Conservation (phyloP, 2,329 filamentous ascomycete genomes). For the Talaromyces sp. region DNA sequence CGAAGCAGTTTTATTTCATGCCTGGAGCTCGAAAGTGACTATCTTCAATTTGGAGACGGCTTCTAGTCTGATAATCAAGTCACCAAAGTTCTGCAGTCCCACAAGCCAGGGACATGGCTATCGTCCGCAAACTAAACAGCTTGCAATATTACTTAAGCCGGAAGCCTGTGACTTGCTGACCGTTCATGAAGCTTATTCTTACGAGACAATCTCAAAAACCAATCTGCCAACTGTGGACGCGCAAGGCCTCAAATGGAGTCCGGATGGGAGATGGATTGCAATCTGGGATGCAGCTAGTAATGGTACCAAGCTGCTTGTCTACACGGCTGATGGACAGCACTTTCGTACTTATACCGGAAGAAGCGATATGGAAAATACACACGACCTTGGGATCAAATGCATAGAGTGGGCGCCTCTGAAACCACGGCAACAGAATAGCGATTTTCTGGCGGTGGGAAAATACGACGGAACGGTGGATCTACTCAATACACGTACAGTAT, state of each 20-base stretch:
- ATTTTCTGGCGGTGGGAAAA: constrained; percentile 49
- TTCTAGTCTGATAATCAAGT: constrained; percentile 37
- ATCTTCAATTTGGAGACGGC: constrained; percentile 35
- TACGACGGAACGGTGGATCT: constrained; percentile 51
- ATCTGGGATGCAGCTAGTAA: constrained; percentile 54
- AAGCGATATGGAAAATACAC: constrained; percentile 33
- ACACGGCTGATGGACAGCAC: constrained; percentile 58
- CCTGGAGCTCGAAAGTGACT: constrained; percentile 39
- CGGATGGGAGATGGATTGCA: constrained; percentile 58
- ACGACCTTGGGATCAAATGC: constrained; percentile 50
- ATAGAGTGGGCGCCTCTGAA: constrained; percentile 52
- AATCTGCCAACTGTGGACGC: constrained; percentile 53
- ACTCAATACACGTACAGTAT: constrained; percentile 42
- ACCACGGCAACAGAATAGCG: constrained; percentile 25
- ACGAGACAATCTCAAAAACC: constrained; percentile 33
- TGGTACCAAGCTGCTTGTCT: constrained; percentile 52
- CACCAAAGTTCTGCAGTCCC: constrained; percentile 37
- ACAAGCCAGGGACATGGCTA: constrained; percentile 34
- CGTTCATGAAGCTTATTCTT: constrained; percentile 35
- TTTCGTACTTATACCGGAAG: constrained; percentile 52
- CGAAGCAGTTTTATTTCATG: constrained; percentile 38
- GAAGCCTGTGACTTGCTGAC: constrained; percentile 38
- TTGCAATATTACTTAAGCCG: constrained; percentile 40
- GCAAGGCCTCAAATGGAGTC: constrained; percentile 58
- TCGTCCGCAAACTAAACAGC: constrained; percentile 37